Evolutionary conservation across 352 stramenopile genomes (phyloP), one percentile per base, ranked within the genome.

Genomic region (Globisporangium cederbergense): DNA sequence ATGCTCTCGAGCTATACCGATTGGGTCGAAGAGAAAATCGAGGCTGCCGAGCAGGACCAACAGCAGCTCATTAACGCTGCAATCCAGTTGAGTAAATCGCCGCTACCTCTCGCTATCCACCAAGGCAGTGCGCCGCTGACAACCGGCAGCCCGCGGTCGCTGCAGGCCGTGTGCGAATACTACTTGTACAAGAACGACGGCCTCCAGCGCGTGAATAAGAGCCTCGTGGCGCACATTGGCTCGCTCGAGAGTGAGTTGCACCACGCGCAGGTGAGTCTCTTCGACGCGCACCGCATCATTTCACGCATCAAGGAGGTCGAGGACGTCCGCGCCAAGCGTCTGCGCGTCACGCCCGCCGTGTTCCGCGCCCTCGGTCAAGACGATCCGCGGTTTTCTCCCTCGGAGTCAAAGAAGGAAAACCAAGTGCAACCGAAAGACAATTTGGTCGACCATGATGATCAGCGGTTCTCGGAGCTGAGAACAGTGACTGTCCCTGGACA

Each of bases 1-100:
- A 69, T 65, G 58, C n/a, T 69, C 2, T 45, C 58, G 50, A 69
- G 38, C n/a, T 65, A 64, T 43, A 65, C 30, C 18, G 47, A 55
- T 1, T 69, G 64, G 64, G 60, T 69, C 30, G 32, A 30, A 1
- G 49, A 51, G 10, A 34, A 13, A 14, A n/a, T 32, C 20, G 40
- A 51, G 20, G 20, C 32, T 6, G 20, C 38, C 9, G 20, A 45
- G 14, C 36, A 56, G 0, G 36, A 56, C 10, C 30, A 42, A 7
- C 56, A 14, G 7, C 40, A 14, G 25, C 34, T 16, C 2, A 45
- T 7, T 22, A 32, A 55, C 2, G n/a, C 25, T 3, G 16, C 25
- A 28, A 28, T 28, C 25, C 25, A 28, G 25, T 28, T 28, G 25
- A 28, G 11, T 14, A 25, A 52, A 52, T 52, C 46, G n/a, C 9